phyloP scores from a whole-genome alignment of 768 basidiomycete genomes.

The Leccinum incarnatum region DNA sequence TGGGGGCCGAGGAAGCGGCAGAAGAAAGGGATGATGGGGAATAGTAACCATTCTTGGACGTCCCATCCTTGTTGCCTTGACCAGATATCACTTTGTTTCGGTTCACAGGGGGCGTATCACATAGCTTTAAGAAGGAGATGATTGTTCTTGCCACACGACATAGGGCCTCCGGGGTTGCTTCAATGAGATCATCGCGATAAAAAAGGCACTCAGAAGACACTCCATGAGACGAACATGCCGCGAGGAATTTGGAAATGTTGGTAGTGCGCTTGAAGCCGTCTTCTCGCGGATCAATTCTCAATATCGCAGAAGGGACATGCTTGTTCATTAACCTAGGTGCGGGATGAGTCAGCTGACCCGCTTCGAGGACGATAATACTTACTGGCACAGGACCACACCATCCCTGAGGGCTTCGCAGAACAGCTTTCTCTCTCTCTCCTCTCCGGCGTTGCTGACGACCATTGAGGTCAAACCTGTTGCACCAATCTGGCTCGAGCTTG shows the following conservation, averaged over 20 bases:
- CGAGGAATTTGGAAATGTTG: conserved; percentile 77
- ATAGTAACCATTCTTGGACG: conserved; percentile 39
- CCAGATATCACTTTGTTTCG: conserved; percentile 47
- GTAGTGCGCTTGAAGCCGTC: conserved; percentile 62
- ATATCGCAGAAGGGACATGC: conserved; percentile 57
- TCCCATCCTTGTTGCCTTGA: conserved; percentile 30
- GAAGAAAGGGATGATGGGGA: conserved; percentile 32
- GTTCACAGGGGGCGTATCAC: conserved; percentile 50
- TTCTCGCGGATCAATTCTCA: conserved; percentile 63
- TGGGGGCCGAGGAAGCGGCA: conserved; percentile 61
- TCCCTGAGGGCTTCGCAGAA: conserved; percentile 79
- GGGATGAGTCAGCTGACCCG: conserved; percentile 2
- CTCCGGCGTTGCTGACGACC: conserved; percentile 51
- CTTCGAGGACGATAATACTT: conserved; percentile 36
- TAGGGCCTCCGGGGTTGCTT: conserved; percentile 56
- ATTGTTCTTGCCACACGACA: conserved; percentile 76
- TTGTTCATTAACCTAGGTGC: conserved; percentile 71
- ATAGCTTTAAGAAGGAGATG: conserved; percentile 60
- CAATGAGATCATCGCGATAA: conserved; percentile 63
- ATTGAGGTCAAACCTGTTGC: conserved; percentile 29
- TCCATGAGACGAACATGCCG: conserved; percentile 68
- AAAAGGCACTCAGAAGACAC: conserved; percentile 64
- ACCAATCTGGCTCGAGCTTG: conserved; percentile 42
- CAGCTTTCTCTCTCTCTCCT: conserved; percentile 69
- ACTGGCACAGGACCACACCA: conserved; percentile 90